Base-by-base conservation (phyloP, 2,329 filamentous ascomycete genomes). In the Akanthomyces dipterigenus region DNA sequence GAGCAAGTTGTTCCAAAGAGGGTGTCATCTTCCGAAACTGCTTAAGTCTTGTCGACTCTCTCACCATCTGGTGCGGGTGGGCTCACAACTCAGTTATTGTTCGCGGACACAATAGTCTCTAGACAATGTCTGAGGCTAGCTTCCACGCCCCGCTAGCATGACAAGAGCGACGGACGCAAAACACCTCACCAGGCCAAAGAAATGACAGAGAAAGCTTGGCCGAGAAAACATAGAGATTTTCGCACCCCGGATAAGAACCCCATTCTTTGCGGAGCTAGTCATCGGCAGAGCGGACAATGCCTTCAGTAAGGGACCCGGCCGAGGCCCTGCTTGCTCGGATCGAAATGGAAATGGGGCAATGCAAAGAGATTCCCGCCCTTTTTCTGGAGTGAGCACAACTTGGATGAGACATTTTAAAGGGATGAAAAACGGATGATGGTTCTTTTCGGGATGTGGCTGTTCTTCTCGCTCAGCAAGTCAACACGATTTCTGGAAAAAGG, bases 91-190 rank as follows among this genome's bases (percentile, higher is more conserved):
- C 46, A 20, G 28, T 28, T 20, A 34, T 60, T 60, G 40, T 48
- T 46, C 43, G 28, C 40, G 31, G 28, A 12, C 40, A 24, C 4
- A 42, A 7, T 28, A 45, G 20, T 38, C 22, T 34, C 48, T n/a
- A 60, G 57, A 60, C 57, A 60, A 24, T 60, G 57, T 60, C 57
- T 60, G 48, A 60, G 50, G 42, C 18, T 28, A 24, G 45, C 31
- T 24, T 24, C 11, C 18, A 40, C 24, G 31, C 26, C 55, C 36
- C 24, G 31, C 6, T 24, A n/a, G 11, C 34, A 18, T 22, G 46
- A 43, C 18, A 51, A 7, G 11, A 18, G 26, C 24, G 24, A 22
- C 24, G 11, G 12, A 34, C 24, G 43, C n/a, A 43, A 43, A 50
- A 18, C 20, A 26, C 45, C 55, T 22, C 31, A 51, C 14, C 46